A percentile compares a stretch with the other conserved stretches of the same genome.
Conservation (phyloP, 2,329 filamentous ascomycete species). For the Aspergillus clavatus region DNA sequence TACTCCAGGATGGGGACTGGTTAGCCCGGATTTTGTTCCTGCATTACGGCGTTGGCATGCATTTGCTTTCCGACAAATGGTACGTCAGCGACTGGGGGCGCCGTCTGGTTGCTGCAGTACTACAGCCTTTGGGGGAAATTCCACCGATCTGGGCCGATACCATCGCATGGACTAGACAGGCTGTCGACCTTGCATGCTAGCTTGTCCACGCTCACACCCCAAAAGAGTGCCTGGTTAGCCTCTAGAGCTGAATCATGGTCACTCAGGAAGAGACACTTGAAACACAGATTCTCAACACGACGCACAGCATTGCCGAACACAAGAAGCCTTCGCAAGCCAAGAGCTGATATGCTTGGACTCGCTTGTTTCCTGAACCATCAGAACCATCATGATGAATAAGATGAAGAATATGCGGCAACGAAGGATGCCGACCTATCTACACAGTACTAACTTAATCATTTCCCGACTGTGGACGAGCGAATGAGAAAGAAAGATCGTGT, state of each 20-base stretch:
- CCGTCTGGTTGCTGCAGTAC: conserved; percentile 25
- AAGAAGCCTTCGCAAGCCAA: background rate
- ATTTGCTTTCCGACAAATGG: conserved; percentile 30
- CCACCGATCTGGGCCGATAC: conserved; percentile 25
- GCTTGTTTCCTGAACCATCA: no score
- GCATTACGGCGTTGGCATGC: conserved; percentile 28
- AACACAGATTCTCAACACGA: no score
- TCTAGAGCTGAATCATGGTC: no score
- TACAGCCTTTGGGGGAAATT: conserved; percentile 23
- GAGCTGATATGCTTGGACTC: no score
- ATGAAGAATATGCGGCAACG: background rate
- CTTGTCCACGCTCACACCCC: background rate
- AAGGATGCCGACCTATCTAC: background rate
- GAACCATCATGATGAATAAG: no score
- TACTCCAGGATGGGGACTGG: conserved; percentile 29
- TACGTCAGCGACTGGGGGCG: conserved; percentile 31
- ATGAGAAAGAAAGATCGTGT: no score
- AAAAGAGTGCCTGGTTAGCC: no score
- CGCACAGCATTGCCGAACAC: no score
- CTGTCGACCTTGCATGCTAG: conserved; percentile 15
- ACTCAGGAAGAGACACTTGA: no score
- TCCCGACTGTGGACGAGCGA: no score
- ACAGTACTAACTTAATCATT: background rate
- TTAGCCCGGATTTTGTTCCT: conserved; percentile 27
- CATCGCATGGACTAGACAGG: conserved; percentile 24